phyloP scores from a whole-genome alignment of 2,329 filamentous ascomycete genomes.

The Xylariaceae sp. region DNA sequence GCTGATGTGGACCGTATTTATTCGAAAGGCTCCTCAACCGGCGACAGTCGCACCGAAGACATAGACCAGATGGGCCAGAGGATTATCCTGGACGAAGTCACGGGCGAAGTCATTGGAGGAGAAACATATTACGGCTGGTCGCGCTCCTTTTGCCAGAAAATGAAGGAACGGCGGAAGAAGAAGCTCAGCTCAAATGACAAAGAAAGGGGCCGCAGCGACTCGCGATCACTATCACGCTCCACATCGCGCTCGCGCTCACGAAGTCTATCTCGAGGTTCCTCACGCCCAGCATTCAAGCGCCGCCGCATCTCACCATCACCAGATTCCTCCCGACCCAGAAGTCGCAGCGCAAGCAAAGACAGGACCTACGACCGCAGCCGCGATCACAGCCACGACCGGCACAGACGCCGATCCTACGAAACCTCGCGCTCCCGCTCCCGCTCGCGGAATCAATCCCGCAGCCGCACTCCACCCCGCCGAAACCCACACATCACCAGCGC shows the following conservation, averaged over 20 bases:
- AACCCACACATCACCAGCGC: conserved; percentile 13
- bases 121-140: conserved; percentile 91
- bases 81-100: conserved; percentile 60
- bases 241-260: conserved; percentile 29
- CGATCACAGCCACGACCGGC: conserved; percentile 29
- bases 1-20: conserved; percentile 66
- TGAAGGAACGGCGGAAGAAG: conserved; percentile 55
- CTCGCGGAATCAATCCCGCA: conserved; percentile 18
- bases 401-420: conserved; percentile 28
- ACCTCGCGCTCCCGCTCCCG: conserved; percentile 27
- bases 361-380: conserved; percentile 25
- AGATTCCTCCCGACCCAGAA: conserved; percentile 32
- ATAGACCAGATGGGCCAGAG: conserved; percentile 72
- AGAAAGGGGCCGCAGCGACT: conserved; percentile 28
- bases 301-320: conserved; percentile 36
- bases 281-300: conserved; percentile 37
- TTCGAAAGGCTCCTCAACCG: conserved; percentile 41
- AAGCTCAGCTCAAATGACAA: conserved; percentile 21
- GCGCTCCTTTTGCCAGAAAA: conserved; percentile 70
- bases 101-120: conserved; percentile 57
- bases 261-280: conserved; percentile 34
- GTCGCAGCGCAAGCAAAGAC: conserved; percentile 27
- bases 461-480: conserved; percentile 3
- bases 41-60: conserved; percentile 49
- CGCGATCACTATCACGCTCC: conserved; percentile 36